A percentile compares a stretch with the other conserved stretches of the same genome.
Conservation (phyloP, 768 basidiomycete species). For the Termitomyces sp. region DNA sequence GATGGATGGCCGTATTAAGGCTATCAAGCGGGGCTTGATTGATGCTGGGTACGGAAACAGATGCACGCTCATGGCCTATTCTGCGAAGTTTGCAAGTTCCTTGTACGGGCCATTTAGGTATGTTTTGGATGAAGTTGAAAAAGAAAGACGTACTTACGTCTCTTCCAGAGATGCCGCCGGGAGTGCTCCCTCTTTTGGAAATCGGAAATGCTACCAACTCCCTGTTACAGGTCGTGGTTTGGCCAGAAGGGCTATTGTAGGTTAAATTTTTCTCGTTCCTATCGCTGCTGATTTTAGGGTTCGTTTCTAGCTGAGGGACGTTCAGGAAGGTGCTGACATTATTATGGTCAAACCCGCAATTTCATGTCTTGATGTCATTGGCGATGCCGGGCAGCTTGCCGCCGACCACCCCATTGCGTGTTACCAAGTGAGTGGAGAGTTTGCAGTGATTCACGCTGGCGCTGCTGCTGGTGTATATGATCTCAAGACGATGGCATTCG, state of each 20-base stretch:
- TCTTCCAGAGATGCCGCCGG: slow-evolving; percentile 90
- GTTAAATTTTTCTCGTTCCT: slow-evolving; percentile 23
- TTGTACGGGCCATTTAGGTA: slow-evolving; percentile 96
- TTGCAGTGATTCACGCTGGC: slow-evolving; percentile 95
- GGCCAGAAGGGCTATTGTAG: slow-evolving; percentile 88
- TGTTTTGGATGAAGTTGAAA: background rate
- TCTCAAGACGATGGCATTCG: slow-evolving; percentile 90
- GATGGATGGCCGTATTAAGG: slow-evolving; percentile 96
- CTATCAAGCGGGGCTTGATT: slow-evolving; percentile 85
- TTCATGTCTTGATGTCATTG: slow-evolving; percentile 95
- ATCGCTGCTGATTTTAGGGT: background rate
- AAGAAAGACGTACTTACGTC: background rate
- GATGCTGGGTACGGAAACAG: slow-evolving; percentile 82
- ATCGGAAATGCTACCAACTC: slow-evolving; percentile 98
- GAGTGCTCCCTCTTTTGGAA: slow-evolving; percentile 89
- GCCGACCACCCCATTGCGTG: slow-evolving; percentile 91
- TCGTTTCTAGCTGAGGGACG: slow-evolving; percentile 71
- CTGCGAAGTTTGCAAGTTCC: slow-evolving; percentile 94
- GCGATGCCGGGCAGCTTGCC: slow-evolving; percentile 78
- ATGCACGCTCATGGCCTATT: slow-evolving; percentile 94
- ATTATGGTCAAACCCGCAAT: slow-evolving; percentile 98
- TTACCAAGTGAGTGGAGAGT: slow-evolving; percentile 97
- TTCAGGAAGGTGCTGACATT: slow-evolving; percentile 90
- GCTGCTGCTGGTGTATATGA: slow-evolving; percentile 93
- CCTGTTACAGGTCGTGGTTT: slow-evolving; percentile 86